Base-by-base conservation (phyloP, 768 basidiomycete species). In the Lactarius indigo region DNA sequence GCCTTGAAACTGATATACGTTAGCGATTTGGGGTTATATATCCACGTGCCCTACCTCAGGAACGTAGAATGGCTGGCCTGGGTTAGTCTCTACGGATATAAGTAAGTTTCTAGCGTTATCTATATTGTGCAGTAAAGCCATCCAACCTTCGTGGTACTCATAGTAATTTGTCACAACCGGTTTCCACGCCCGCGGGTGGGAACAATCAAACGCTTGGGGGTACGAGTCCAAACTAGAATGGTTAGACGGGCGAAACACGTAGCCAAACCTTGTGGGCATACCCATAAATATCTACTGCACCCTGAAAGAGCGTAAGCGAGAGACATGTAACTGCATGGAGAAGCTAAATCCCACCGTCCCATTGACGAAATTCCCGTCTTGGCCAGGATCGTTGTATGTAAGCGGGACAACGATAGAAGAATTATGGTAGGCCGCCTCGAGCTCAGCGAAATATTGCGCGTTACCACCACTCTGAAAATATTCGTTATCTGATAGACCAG, bases 131-230 rank as follows among this genome's bases (percentile, higher is more conserved):
- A 35, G n/a, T 18, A 44, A 57, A 37, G 54, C 54, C 26, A 68
- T 68, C 70, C 71, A 73, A 71, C 76, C 64, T 68, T 76, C 47
- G 72, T 92, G 92, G 69, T 91, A 93, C 18, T 77, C 73, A 62
- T 87, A 82, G 71, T 91, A 92, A 68, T 81, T 84, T 2, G 84
- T 83, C 0, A 79, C 78, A n/a, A 93, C 83, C 2, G 83, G 83
- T 15, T 73, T 82, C 92, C 92, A 94, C 0, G 68, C 73, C 1
- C 79, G 78, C 2, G 92, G 90, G 67, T 89, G 82, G 0, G 90
- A 90, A 73, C 92, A 94, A 71, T 94, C 91, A 71, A 91, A 93
- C 0, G 82, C 79, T 79, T 92, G 90, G 1, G 90, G 90, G 67
- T 92, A 92, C 0, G 84, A 82, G 71, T 92, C 91, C 65, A 71